Percentiles rank a stretch among this genome's conserved stretches.
Conservation (phyloP, 2,329 filamentous ascomycete genomes). For the Aspergillus chevalieri region DNA sequence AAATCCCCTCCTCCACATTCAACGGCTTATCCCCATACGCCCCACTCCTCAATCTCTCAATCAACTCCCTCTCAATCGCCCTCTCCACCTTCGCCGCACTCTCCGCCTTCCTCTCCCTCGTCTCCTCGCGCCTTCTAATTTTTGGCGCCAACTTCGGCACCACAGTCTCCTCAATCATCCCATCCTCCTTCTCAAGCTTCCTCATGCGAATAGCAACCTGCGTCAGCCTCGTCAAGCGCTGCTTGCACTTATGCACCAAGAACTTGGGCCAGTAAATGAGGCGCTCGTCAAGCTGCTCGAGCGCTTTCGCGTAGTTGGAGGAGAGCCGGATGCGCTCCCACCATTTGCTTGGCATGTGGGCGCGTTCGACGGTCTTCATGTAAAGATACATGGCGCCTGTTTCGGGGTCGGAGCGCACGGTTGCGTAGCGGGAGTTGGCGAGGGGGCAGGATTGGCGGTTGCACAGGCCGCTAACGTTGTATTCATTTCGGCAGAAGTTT, state of each 20-base stretch:
- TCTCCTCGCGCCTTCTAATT: constrained; percentile 68
- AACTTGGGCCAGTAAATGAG: constrained; percentile 95
- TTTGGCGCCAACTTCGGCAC: constrained; percentile 90
- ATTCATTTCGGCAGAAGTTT: constrained; percentile 93
- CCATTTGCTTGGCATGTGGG: constrained; percentile 80
- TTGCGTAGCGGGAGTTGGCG: constrained; percentile 88
- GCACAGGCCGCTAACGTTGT: constrained; percentile 78
- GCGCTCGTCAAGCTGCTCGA: constrained; percentile 78
- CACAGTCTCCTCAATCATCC: constrained; percentile 77
- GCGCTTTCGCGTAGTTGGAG: constrained; percentile 81
- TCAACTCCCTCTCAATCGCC: constrained; percentile 89
- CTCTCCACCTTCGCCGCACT: constrained; percentile 88
- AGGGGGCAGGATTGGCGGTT: constrained; percentile 84
- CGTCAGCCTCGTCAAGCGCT: constrained; percentile 82
- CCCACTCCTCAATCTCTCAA: constrained; percentile 83
- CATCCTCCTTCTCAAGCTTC: constrained; percentile 80
- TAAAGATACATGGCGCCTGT: constrained; percentile 86
- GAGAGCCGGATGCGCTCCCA: constrained; percentile 92
- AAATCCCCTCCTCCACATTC: constrained; percentile 90
- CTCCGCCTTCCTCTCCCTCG: constrained; percentile 69
- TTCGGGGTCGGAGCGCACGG: constrained; percentile 72
- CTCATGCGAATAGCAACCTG: constrained; percentile 78
- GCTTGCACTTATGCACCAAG: constrained; percentile 89
- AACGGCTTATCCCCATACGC: constrained; percentile 91
- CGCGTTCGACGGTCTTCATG: constrained; percentile 90